A percentile compares a stretch with the other conserved stretches of the same genome.
Evolutionary conservation across 805 yeast genomes (phyloP).

Genomic region (Metschnikowia rubicola): DNA sequence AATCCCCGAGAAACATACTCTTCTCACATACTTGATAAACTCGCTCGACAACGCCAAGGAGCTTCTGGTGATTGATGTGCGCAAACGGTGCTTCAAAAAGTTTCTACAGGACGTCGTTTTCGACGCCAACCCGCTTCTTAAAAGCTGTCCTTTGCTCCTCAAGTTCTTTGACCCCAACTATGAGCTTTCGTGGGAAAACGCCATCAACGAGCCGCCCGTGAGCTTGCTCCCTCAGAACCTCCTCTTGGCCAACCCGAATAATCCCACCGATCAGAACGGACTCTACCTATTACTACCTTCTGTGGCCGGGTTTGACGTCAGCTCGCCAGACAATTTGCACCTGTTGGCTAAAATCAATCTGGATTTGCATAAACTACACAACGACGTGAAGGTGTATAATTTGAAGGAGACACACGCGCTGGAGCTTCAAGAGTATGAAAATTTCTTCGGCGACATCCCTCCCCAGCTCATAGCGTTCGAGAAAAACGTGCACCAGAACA

Average conservation of each 20-base stretch:
- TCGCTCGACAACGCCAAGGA: constrained; percentile 39
- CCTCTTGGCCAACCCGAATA: constrained; percentile 46
- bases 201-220: constrained; percentile 45
- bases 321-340: constrained; percentile 28
- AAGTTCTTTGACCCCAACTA: constrained; percentile 51
- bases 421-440: constrained; percentile 11
- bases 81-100: constrained; percentile 43
- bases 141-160: constrained; percentile 35
- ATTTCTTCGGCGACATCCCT: constrained; percentile 29
- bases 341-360: constrained; percentile 33
- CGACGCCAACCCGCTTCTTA: constrained; percentile 28
- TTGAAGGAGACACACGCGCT: constrained; percentile 19
- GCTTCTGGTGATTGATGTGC: constrained; percentile 41
- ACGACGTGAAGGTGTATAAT: constrained; percentile 31
- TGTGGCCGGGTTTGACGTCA: constrained; percentile 36
- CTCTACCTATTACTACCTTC: constrained; percentile 47
- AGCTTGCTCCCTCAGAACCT: constrained; percentile 45
- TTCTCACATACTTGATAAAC: constrained; percentile 40
- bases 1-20: constrained; percentile 45
- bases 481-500: constrained; percentile 29
- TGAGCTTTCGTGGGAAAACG: constrained; percentile 50
- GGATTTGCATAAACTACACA: constrained; percentile 31
- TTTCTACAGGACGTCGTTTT: constrained; percentile 41
- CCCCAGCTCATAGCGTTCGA: constrained; percentile 32
- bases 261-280: constrained; percentile 54